phyloP scores from a whole-genome alignment of 345 rosid genomes.

The Theobroma cacao region DNA sequence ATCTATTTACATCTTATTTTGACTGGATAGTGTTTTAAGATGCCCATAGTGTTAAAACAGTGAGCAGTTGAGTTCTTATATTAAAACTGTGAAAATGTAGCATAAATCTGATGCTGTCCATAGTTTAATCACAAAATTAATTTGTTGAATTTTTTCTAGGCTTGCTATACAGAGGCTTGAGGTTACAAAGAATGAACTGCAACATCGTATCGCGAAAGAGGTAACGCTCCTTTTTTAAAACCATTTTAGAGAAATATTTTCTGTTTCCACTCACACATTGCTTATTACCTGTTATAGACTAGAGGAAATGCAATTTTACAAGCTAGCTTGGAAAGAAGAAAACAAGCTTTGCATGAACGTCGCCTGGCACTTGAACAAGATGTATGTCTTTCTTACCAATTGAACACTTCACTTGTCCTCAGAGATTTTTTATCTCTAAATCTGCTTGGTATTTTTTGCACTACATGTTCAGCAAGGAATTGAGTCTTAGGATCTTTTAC shows the following conservation, averaged over 20 bases:
- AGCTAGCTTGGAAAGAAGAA: slow-evolving; percentile 96
- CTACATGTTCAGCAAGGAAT: background rate
- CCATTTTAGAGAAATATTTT: slow-evolving; percentile 3
- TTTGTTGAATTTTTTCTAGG: slow-evolving; percentile 40
- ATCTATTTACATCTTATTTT: background rate
- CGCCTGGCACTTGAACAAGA: slow-evolving; percentile 99
- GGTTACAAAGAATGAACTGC: slow-evolving; percentile 89
- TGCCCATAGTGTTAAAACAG: background rate
- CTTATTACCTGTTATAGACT: slow-evolving; percentile 48
- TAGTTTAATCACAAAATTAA: background rate
- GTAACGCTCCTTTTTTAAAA: slow-evolving; percentile 36
- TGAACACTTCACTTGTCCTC: slow-evolving; percentile 11
- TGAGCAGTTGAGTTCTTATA: background rate
- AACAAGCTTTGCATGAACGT: slow-evolving; percentile 97
- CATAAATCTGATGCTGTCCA: background rate
- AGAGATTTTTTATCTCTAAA: slow-evolving; percentile 1
- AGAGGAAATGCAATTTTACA: slow-evolving; percentile 97
- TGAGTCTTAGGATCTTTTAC: background rate
- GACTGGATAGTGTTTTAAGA: background rate
- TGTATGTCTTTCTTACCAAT: slow-evolving; percentile 45
- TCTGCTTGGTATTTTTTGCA: slow-evolving; percentile 5
- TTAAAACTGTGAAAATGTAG: background rate
- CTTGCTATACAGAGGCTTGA: slow-evolving; percentile 97
- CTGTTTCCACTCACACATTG: slow-evolving; percentile 25
- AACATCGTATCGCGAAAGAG: slow-evolving; percentile 96